These are phyloP conservation scores for Botryosphaeria dothidea DNA, from an alignment of 2,329 filamentous ascomycete genomes.

Conservation along the genomic window DNA sequence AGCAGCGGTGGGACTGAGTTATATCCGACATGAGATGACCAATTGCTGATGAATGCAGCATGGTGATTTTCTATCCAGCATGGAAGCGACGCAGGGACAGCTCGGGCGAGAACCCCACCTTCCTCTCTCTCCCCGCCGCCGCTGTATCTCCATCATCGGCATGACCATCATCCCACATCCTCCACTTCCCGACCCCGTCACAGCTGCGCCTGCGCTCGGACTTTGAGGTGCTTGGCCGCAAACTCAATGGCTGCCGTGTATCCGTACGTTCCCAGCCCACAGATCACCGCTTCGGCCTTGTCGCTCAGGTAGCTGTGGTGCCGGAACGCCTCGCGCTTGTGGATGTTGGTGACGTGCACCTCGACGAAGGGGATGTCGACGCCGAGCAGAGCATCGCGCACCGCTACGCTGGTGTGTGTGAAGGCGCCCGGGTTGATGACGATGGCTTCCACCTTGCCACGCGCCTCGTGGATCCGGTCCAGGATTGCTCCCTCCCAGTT, in stretches of 20 bases:
- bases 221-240: conserved; percentile 35
- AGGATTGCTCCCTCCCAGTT: conserved; percentile 77
- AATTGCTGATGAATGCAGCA: conserved; percentile 17
- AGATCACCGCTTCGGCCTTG: conserved; percentile 73
- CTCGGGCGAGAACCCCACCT: background rate
- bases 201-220: background rate
- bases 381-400: conserved; percentile 72
- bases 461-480: conserved; percentile 70
- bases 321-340: conserved; percentile 68
- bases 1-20: background rate
- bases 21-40: background rate
- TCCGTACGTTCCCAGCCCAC: conserved; percentile 58
- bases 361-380: conserved; percentile 75
- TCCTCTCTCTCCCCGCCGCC: conserved; percentile 11
- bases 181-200: background rate
- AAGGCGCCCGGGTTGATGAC: conserved; percentile 76
- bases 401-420: conserved; percentile 74
- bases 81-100: background rate
- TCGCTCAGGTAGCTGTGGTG: conserved; percentile 73
- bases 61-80: background rate
- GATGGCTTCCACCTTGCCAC: conserved; percentile 61
- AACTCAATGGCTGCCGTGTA: conserved; percentile 50
- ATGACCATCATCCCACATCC: background rate
- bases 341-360: conserved; percentile 75
- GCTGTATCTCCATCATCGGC: background rate